phyloP scores from a whole-genome alignment of 2,329 filamentous ascomycete species.

The Purpureocillium takamizusanense region DNA sequence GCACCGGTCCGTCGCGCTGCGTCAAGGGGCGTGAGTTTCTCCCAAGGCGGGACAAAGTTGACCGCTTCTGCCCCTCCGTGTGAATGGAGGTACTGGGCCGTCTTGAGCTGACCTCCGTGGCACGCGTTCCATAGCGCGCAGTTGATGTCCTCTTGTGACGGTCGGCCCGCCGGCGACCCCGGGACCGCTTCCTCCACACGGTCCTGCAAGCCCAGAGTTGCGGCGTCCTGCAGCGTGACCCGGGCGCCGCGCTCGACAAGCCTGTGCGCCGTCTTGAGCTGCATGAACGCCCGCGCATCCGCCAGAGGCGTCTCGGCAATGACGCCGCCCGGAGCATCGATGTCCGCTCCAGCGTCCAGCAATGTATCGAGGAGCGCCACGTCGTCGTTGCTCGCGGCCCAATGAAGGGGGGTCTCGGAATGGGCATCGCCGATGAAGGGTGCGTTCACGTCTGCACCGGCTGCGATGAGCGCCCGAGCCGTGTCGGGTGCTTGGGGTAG shows the following conservation, averaged over 20 bases:
- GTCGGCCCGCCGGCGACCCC: too few relatives aligned
- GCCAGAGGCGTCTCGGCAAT: conserved; percentile 9
- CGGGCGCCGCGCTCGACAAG: conserved; percentile 8
- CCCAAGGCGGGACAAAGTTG: too few relatives aligned
- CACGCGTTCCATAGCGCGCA: too few relatives aligned
- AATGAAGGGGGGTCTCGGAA: conserved; percentile 10
- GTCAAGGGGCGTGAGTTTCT: too few relatives aligned
- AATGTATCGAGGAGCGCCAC: conserved; percentile 7
- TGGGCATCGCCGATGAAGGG: conserved; percentile 5
- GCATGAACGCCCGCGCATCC: conserved; percentile 8
- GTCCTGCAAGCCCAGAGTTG: conserved; percentile 8
- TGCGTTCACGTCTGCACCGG: conserved; percentile 8
- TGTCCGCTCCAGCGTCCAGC: conserved; percentile 11
- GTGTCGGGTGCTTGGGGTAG: conserved; percentile 4
- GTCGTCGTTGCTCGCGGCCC: conserved; percentile 9
- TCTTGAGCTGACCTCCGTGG: too few relatives aligned
- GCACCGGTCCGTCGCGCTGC: too few relatives aligned
- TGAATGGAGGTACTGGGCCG: too few relatives aligned
- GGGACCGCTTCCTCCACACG: conserved; percentile 1
- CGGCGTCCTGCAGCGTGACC: conserved; percentile 7
- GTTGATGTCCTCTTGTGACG: too few relatives aligned
- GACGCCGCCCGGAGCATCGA: conserved; percentile 8
- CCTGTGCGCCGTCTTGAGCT: conserved; percentile 6
- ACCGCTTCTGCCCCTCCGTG: too few relatives aligned
- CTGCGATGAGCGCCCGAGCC: conserved; percentile 3